These are phyloP conservation scores for Diophrys appendiculata DNA, from an alignment of 73 alveolate genomes.

Conservation along the genomic window DNA sequence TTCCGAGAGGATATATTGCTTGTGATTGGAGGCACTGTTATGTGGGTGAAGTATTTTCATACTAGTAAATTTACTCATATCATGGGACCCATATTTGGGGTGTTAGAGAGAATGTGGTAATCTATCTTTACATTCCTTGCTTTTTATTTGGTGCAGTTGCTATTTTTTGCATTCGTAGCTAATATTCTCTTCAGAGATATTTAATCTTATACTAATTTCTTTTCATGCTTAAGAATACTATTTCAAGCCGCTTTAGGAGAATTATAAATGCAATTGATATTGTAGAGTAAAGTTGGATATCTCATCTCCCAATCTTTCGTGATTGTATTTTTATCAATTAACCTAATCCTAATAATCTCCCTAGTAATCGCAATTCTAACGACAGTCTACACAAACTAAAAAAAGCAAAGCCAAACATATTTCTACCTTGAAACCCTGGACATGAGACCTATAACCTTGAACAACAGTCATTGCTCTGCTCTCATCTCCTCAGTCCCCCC, in stretches of 20 bases:
- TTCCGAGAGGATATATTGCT: constrained; percentile 31
- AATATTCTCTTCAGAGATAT: constrained; percentile 42
- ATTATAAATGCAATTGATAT: constrained; percentile 3
- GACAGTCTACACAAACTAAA: constrained; percentile 1
- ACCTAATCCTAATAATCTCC: constrained; percentile 17
- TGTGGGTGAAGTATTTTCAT: constrained; percentile 54
- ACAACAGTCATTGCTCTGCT: constrained; percentile 41
- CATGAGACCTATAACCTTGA: constrained; percentile 47
- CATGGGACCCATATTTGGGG: constrained; percentile 57
- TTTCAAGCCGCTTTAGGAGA: constrained; percentile 58
- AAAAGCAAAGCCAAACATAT: neutral
- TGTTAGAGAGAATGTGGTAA: constrained; percentile 28
- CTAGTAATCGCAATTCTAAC: constrained; percentile 11
- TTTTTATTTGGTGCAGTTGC: constrained; percentile 25
- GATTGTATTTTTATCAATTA: constrained; percentile 9
- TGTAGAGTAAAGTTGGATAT: neutral
- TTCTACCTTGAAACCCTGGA: constrained; percentile 41
- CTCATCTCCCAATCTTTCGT: constrained; percentile 1
- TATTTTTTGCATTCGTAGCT: constrained; percentile 45
- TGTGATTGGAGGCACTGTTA: constrained; percentile 8
- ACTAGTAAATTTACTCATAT: constrained; percentile 22
- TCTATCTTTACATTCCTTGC: constrained; percentile 33
- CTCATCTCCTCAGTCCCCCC: constrained; percentile 61
- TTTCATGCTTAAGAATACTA: constrained; percentile 25
- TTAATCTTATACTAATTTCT: constrained; percentile 20